phyloP scores from a whole-genome alignment of 208 protist species.

The Wallacemonas collosoma region DNA sequence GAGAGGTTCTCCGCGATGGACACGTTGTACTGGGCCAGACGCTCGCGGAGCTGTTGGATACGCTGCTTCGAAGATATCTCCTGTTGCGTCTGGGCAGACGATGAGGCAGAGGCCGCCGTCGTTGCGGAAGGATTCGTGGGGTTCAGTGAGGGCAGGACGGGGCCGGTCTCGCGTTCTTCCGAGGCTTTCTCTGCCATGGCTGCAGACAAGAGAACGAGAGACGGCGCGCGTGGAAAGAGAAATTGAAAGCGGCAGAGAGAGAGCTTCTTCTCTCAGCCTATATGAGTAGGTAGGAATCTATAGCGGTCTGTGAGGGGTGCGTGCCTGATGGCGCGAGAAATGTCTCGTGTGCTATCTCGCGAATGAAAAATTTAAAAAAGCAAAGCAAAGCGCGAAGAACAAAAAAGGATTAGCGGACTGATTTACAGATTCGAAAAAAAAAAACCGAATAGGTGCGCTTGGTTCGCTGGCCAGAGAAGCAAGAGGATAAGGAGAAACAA shows the following conservation, averaged over 20 bases:
- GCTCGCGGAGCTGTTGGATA: slow-evolving; percentile 78
- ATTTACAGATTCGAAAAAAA: slow-evolving; percentile 16
- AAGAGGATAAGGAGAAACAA: neutral
- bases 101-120: neutral
- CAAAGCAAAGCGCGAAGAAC: too few species aligned
- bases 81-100: neutral
- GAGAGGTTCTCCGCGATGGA: slow-evolving; percentile 2
- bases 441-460: too few species aligned
- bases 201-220: neutral
- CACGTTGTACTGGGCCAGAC: slow-evolving; percentile 74
- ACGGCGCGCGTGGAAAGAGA: neutral
- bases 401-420: too few species aligned
- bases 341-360: too few species aligned
- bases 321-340: too few species aligned
- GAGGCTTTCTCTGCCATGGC: neutral
- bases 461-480: neutral
- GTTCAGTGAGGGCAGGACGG: slow-evolving; percentile 2
- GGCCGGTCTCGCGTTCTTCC: slow-evolving; percentile 2
- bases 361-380: too few species aligned
- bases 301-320: too few species aligned
- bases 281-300: too few species aligned
- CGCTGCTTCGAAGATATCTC: slow-evolving; percentile 33
- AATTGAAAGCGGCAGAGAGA: slow-evolving; percentile 14
- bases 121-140: neutral
- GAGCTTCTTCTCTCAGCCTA: neutral